phyloP scores from a whole-genome alignment of 805 yeast species.

The Torulaspora maleeae region DNA sequence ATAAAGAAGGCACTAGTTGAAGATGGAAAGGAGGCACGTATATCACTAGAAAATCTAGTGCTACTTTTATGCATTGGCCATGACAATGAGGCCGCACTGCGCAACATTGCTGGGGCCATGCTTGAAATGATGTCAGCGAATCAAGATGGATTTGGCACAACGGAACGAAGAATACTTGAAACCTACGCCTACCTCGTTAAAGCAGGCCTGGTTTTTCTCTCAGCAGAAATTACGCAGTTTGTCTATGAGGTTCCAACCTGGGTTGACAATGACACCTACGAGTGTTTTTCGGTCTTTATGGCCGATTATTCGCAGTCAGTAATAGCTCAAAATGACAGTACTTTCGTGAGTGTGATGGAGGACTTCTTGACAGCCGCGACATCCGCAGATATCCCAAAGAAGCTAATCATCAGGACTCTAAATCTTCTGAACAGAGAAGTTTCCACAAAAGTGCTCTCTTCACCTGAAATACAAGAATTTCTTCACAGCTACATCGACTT shows the following conservation, averaged over 20 bases:
- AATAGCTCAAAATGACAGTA: constrained; percentile 15
- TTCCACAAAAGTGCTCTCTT: constrained; percentile 1
- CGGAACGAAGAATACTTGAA: constrained; percentile 6
- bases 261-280: constrained; percentile 32
- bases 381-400: constrained; percentile 18
- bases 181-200: constrained; percentile 11
- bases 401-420: constrained; percentile 34
- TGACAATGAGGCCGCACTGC: constrained; percentile 18
- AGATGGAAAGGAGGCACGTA: constrained; percentile 4
- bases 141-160: constrained; percentile 13
- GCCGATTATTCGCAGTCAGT: constrained; percentile 32
- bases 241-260: constrained; percentile 36
- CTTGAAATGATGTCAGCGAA: constrained; percentile 14
- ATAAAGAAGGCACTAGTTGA: constrained; percentile 9
- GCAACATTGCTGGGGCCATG: constrained; percentile 17
- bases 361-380: constrained; percentile 22
- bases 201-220: constrained; percentile 3
- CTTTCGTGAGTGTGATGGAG: constrained; percentile 13
- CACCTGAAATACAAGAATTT: constrained; percentile 20
- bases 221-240: constrained; percentile 33
- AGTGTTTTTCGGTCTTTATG: constrained; percentile 35
- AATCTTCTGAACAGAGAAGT: constrained; percentile 12
- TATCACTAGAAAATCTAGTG: constrained; percentile 13
- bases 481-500: constrained; percentile 21
- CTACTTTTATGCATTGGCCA: constrained; percentile 11